A percentile compares a stretch with the other conserved stretches of the same genome.
These are phyloP conservation scores for Coelastrella sp. DNA, from an alignment of 139 green algal genomes.

Conservation along the genomic window DNA sequence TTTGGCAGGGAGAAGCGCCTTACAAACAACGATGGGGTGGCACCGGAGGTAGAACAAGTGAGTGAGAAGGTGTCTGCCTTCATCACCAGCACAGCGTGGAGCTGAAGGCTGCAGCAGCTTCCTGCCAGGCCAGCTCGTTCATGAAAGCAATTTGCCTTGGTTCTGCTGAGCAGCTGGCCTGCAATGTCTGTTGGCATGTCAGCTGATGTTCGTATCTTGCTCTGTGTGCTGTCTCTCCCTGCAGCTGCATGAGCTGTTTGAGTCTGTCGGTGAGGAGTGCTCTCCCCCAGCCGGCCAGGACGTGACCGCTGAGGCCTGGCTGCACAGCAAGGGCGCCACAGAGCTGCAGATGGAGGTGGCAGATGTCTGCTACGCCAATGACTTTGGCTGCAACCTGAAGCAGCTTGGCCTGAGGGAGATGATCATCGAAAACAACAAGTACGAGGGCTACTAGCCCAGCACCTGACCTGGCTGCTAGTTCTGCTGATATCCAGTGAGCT, in stretches of 20 bases:
- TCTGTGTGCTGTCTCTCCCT: background rate
- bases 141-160: background rate
- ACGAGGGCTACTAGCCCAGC: background rate
- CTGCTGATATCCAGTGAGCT: too few species aligned
- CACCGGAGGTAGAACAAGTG: constrained; percentile 66
- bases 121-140: background rate
- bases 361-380: constrained; percentile 88
- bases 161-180: background rate
- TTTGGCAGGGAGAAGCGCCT: constrained; percentile 65
- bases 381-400: constrained; percentile 78
- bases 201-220: background rate
- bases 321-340: constrained; percentile 59
- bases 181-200: background rate
- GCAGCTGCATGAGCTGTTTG: constrained; percentile 75
- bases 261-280: constrained; percentile 53
- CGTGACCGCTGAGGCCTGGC: constrained; percentile 66
- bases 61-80: background rate
- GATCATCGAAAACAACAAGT: constrained; percentile 78
- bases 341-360: constrained; percentile 64
- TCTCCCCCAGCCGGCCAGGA: constrained; percentile 59
- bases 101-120: background rate
- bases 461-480: too few species aligned
- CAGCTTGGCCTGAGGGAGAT: constrained; percentile 82
- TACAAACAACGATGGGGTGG: constrained; percentile 55
- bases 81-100: background rate